Percentiles rank a stretch among this genome's conserved stretches.
These are phyloP conservation scores for Pseudogymnoascus sp. DNA, from an alignment of 2,329 filamentous ascomycete species.

Conservation along the genomic window DNA sequence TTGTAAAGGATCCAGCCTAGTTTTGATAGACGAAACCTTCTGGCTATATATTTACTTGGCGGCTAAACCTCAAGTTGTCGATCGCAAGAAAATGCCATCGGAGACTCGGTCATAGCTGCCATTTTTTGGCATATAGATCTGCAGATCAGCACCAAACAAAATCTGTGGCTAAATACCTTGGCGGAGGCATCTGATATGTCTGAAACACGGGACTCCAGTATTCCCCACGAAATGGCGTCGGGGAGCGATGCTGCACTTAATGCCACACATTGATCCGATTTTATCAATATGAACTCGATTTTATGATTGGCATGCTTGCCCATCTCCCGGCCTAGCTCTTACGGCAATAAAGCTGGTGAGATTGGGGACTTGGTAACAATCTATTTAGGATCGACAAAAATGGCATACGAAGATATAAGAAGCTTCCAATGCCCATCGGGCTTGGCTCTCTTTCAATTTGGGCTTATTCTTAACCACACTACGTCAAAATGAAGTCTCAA, in stretches of 20 bases:
- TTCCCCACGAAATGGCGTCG: background rate
- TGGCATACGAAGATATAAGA: slow-evolving; percentile 5
- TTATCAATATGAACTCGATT: background rate
- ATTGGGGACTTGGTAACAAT: background rate
- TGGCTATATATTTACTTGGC: background rate
- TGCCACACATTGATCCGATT: background rate
- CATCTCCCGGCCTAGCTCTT: background rate
- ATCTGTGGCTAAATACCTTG: slow-evolving; percentile 3
- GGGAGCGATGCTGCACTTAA: background rate
- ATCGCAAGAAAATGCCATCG: background rate
- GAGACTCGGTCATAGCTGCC: background rate
- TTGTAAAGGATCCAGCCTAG: background rate
- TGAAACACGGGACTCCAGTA: background rate
- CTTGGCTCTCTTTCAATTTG: background rate
- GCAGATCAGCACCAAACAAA: background rate
- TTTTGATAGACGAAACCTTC: background rate
- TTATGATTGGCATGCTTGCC: background rate
- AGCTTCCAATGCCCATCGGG: background rate
- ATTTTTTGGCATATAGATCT: slow-evolving; percentile 1
- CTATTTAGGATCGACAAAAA: background rate
- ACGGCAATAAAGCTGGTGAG: background rate
- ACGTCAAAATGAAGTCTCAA: background rate
- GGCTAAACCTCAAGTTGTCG: background rate
- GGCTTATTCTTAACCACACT: background rate
- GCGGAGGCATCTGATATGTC: slow-evolving; percentile 6